Base-by-base conservation (phyloP, 495 filamentous ascomycete species). In the Staphylotrichum longicolle region DNA sequence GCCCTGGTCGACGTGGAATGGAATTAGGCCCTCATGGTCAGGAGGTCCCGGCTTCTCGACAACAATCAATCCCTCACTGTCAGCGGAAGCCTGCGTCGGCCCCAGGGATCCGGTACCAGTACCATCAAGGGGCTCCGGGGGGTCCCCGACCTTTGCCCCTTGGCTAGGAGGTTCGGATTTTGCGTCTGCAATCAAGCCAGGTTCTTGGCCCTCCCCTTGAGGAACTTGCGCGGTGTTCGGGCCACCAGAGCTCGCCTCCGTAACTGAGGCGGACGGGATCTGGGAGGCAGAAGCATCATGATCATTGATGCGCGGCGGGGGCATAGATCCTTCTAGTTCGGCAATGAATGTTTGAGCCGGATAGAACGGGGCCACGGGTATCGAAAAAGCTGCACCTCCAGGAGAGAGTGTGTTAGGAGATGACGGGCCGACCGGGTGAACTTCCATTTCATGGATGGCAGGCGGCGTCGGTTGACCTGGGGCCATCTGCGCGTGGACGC, bases 61-160 rank as follows among this genome's bases (percentile, higher is more conserved):
- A 41, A 48, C 15, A n/a, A 61, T 61, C 4, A 61, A 32, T 1
- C 58, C 58, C 42, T 47, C 49, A 7, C 58, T 61, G 12, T 61
- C 58, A 14, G 42, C 41, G 7, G 44, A 9, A 34, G 54, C 62
- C 58, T 73, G 60, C 59, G 65, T 46, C 52, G 64, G 55, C 65
- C 68, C 58, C 55, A 72, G 10, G 33, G 40, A 7, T 6, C 15
- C 35, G 51, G 2, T 27, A 27, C 20, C 20, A 27, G 20, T 27
- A 27, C 20, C 20, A 27, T 27, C 5, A n/a, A 1, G 11, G 32
- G 33, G 4, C 10, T 7, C 41, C 32, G 34, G 6, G 2, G 9
- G 0, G 30, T 12, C 27, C 6, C 46, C 5, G 32, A 8, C 41
- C 20, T 46, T 44, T 41, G 42, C 5, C 1, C 11, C 10, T 44